Percentiles rank a stretch among this genome's conserved stretches.
Evolutionary conservation across 495 filamentous ascomycete genomes (phyloP).

Genomic region (Trypethelium eluteriae): DNA sequence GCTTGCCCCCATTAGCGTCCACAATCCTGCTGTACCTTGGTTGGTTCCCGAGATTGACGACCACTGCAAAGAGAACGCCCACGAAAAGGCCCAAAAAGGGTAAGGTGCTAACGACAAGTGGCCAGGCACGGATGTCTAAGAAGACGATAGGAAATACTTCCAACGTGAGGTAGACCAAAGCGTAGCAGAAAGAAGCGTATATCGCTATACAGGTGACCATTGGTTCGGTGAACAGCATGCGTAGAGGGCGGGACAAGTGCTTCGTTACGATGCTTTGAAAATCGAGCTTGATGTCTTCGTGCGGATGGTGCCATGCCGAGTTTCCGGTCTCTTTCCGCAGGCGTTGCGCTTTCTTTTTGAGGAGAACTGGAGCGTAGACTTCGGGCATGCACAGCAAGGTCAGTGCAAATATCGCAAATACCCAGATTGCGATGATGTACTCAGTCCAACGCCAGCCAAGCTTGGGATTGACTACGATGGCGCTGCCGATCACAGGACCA

Average conservation of each 20-base stretch:
- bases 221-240: constrained; percentile 26
- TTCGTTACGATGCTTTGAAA: constrained; percentile 20
- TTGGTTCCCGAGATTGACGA: constrained; percentile 29
- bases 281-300: constrained; percentile 20
- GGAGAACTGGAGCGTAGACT: constrained; percentile 19
- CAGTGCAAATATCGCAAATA: constrained; percentile 13
- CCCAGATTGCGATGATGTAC: constrained; percentile 26
- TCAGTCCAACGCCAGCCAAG: constrained; percentile 28
- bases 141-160: constrained; percentile 46
- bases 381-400: constrained; percentile 21
- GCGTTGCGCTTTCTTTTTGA: constrained; percentile 23
- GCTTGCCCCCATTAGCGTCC: constrained; percentile 20
- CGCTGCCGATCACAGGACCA: constrained; percentile 28
- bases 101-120: constrained; percentile 38
- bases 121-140: constrained; percentile 44
- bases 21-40: constrained; percentile 24
- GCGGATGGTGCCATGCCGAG: constrained; percentile 25
- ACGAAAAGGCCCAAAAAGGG: constrained; percentile 48
- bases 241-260: constrained; percentile 22
- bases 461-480: constrained; percentile 22
- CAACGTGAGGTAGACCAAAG: constrained; percentile 39
- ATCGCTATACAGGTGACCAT: constrained; percentile 26
- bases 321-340: constrained; percentile 27
- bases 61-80: constrained; percentile 34
- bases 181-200: constrained; percentile 29